Base-by-base conservation (phyloP, 2,329 filamentous ascomycete genomes). In the Ophiocordyceps camponoti-leonardi region DNA sequence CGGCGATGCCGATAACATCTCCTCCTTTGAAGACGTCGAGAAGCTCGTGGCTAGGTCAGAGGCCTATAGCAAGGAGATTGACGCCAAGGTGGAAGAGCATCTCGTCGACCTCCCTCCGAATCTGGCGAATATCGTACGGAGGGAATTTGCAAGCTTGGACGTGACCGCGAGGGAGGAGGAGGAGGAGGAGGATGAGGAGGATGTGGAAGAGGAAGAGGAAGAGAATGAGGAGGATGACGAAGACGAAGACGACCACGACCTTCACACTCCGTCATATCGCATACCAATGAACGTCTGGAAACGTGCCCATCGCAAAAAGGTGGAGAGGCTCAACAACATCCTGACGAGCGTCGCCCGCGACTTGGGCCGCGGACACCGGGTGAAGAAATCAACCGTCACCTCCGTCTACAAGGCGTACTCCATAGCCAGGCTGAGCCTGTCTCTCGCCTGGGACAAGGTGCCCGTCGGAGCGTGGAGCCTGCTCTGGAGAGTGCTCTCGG, bases 401-500 rank as follows among this genome's bases (percentile, higher is more conserved):
- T 56, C 59, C 1, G 59, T 66, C 5, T 78, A 73, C 67, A 69
- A 67, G 49, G 61, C 61, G 12, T 78, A 78, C 53, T 64, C 66
- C 42, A 59, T 62, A 0, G 67, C 69, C 3, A 62, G 71, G 12
- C 58, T 60, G 14, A 56, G 60, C 7, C 59, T 79, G 40, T 59
- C 66, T 1, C 61, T 61, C 19, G 57, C 63, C 11, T 71, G 77
- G 61, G 58, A 67, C 33, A 67, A 68, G 28, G 68, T 87, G n/a
- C 73, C 81, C 0, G 55, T 66, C 11, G 67, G 72, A 16, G 68
- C 75, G 5, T 82, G 82, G 75, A 62, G 73, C n/a, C 57, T 77
- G 2, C 59, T 90, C 10, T 90, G 83, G 82, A 64, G 70, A 28
- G 60, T 75, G 2, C 64, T 81, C 41, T 74, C 77, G 1, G 67